phyloP scores from a whole-genome alignment of 2,329 filamentous ascomycete genomes.

The Nannizzia gypsea region DNA sequence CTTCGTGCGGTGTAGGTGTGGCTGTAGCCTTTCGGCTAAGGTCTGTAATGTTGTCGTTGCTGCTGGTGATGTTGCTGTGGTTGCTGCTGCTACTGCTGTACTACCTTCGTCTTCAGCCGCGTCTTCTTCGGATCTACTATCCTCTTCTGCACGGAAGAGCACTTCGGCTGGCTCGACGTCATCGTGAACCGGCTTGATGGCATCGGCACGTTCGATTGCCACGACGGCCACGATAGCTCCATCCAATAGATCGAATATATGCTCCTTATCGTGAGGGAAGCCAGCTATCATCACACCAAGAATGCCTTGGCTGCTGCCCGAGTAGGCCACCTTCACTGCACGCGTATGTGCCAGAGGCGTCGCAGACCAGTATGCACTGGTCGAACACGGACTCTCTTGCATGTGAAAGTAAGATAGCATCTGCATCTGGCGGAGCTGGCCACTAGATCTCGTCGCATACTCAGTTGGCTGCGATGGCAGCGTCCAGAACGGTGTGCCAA shows the following conservation, averaged over 20 bases:
- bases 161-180: not conserved
- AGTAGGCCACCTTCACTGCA: slow-evolving; percentile 42
- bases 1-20: slow-evolving; percentile 25
- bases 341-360: slow-evolving; percentile 35
- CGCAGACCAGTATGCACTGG: slow-evolving; percentile 33
- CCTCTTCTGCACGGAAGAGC: slow-evolving; percentile 5
- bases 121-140: not conserved
- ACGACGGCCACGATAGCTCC: slow-evolving; percentile 45
- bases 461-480: slow-evolving; percentile 37
- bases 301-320: slow-evolving; percentile 34
- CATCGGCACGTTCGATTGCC: slow-evolving; percentile 32
- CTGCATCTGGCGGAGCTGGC: slow-evolving; percentile 46
- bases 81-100: not conserved
- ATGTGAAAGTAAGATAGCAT: slow-evolving; percentile 51
- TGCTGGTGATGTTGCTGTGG: not conserved
- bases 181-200: slow-evolving; percentile 8
- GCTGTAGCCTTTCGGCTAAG: not conserved
- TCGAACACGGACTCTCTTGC: slow-evolving; percentile 15
- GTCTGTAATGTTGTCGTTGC: not conserved
- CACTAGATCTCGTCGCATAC: slow-evolving; percentile 37
- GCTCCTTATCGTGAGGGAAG: slow-evolving; percentile 37
- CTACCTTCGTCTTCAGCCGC: slow-evolving; percentile 1
- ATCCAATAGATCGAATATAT: slow-evolving; percentile 41
- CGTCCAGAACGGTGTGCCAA: slow-evolving; percentile 30
- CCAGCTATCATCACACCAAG: slow-evolving; percentile 42